Base-by-base conservation (phyloP, 2,329 filamentous ascomycete species). In the Aspergillus cejpii region DNA sequence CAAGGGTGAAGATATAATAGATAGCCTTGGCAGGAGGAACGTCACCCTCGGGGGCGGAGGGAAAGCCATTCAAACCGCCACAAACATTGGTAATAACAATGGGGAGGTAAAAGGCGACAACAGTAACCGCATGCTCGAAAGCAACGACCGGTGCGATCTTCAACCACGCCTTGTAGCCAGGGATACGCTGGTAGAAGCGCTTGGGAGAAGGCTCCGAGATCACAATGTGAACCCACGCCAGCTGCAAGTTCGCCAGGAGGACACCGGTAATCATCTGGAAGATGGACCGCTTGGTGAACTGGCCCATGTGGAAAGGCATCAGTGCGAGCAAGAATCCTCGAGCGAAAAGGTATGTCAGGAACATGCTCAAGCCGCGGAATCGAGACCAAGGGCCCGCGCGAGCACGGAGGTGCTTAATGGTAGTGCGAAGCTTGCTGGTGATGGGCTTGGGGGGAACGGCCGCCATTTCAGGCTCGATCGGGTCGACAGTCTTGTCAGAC, bases 141-240 rank as follows among this genome's bases (percentile, higher is more conserved):
- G 81, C 71, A 33, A 81, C 73, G 15, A 85, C 78, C 17, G 89
- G 84, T 38, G 81, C 82, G 50, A 88, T 82, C 47, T 85, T 81
- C 58, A 79, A 75, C 71, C 84, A 84, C 41, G 80, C 74, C 60
- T 74, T 74, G 63, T 81, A 79, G 37, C 80, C 69, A 12, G 85
- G 83, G 41, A 94, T 76, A 45, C 87, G 84, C 58, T 76, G 71
- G 68, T 77, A 85, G 73, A 84, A 88, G 55, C 70, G 71, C 63
- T 78, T 77, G 38, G 73, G 61, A 45, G 78, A 83, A 4, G 81
- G 80, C 42, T 80, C 74, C 1, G 87, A 83, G 61, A 96, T 89
- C 62, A 94, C 80, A 58, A 86, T 83, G 65, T 95, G 88, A 3
- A 89, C 86, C 88, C 89, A 95, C 42, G 80, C 77, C 54, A 90